These are phyloP conservation scores for Nemania sp. DNA, from an alignment of 2,329 filamentous ascomycete species.

Conservation along the genomic window DNA sequence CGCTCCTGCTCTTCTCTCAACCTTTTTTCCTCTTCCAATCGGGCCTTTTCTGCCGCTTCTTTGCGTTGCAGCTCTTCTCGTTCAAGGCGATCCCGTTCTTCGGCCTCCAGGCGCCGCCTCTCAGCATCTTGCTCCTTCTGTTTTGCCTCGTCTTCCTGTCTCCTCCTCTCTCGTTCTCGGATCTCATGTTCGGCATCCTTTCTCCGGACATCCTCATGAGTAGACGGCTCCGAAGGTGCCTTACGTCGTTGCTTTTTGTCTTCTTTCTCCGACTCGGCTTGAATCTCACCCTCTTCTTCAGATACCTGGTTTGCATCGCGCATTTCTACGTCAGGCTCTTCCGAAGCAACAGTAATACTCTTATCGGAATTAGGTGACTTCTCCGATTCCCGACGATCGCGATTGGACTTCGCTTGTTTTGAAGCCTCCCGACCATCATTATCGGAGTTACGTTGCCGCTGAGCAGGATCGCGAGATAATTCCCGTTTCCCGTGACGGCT, in stretches of 20 bases:
- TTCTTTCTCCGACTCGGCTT: conserved; percentile 22
- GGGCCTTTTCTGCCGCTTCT: conserved; percentile 40
- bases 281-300: conserved; percentile 22
- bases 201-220: conserved; percentile 35
- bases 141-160: conserved; percentile 36
- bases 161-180: conserved; percentile 34
- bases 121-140: conserved; percentile 39
- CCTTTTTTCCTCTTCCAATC: conserved; percentile 42
- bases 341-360: conserved; percentile 60
- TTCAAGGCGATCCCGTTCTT: conserved; percentile 33
- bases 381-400: conserved; percentile 47
- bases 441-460: conserved; percentile 40
- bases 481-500: conserved; percentile 49
- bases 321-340: conserved; percentile 61
- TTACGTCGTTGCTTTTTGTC: conserved; percentile 40
- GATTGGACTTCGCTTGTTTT: conserved; percentile 46
- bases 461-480: conserved; percentile 46
- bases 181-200: conserved; percentile 38
- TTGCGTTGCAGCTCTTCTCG: conserved; percentile 37
- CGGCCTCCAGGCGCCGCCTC: conserved; percentile 40
- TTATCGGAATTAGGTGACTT: conserved; percentile 50
- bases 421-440: conserved; percentile 42
- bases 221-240: conserved; percentile 23
- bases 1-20: conserved; percentile 42
- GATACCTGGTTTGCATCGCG: conserved; percentile 46